These are phyloP conservation scores for Trichosporon faecale DNA, from an alignment of 1,284 basidiomycete species.

Conservation along the genomic window DNA sequence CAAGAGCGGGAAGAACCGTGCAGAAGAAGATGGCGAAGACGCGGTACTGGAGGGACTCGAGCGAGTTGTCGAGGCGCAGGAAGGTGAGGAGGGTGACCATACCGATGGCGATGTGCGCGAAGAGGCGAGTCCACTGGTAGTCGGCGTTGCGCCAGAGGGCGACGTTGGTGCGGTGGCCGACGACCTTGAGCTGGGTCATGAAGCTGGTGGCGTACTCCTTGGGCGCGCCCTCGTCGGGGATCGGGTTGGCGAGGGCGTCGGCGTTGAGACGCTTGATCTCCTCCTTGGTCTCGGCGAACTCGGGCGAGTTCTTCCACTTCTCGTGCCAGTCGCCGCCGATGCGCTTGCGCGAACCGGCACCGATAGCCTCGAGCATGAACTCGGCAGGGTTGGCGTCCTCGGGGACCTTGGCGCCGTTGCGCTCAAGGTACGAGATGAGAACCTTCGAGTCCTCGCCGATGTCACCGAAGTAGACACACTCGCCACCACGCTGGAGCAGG, in stretches of 20 bases:
- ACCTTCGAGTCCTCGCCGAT: slow-evolving; percentile 57
- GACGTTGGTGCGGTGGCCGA: slow-evolving; percentile 68
- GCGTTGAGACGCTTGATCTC: slow-evolving; percentile 55
- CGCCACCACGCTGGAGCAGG: slow-evolving; percentile 52
- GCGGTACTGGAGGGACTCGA: slow-evolving; percentile 75
- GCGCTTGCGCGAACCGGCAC: slow-evolving; percentile 64
- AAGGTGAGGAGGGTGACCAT: slow-evolving; percentile 79
- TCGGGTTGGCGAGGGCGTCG: slow-evolving; percentile 49
- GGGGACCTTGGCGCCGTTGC: slow-evolving; percentile 57
- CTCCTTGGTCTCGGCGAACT: slow-evolving; percentile 49
- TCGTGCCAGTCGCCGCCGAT: slow-evolving; percentile 73
- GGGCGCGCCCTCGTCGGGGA: slow-evolving; percentile 38
- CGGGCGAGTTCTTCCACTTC: slow-evolving; percentile 61
- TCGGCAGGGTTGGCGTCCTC: slow-evolving; percentile 58
- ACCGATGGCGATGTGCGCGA: slow-evolving; percentile 71
- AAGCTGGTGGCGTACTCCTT: slow-evolving; percentile 63
- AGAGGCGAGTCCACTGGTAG: slow-evolving; percentile 70
- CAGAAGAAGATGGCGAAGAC: slow-evolving; percentile 61
- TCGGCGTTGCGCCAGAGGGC: slow-evolving; percentile 75
- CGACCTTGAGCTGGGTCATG: slow-evolving; percentile 71
- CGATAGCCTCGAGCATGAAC: slow-evolving; percentile 62
- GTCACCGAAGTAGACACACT: slow-evolving; percentile 56
- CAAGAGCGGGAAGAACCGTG: slow-evolving; percentile 43
- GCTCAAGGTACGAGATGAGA: slow-evolving; percentile 58
- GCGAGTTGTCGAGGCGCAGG: slow-evolving; percentile 67